Conservation (phyloP, 2,329 filamentous ascomycete genomes). For the Fonsecaea monophora region DNA sequence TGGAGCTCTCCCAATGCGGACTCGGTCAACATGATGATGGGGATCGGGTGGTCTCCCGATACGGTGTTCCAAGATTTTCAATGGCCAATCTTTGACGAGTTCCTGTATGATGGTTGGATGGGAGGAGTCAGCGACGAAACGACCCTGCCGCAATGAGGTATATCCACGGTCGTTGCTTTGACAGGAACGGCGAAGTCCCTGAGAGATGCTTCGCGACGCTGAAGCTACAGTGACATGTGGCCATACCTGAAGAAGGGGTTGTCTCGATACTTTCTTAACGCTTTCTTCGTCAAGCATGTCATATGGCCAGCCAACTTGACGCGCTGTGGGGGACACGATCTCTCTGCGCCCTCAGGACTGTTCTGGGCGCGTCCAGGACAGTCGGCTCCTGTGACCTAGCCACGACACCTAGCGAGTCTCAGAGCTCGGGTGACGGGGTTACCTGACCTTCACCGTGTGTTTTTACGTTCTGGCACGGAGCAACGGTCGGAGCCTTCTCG, state of each 20-base stretch:
- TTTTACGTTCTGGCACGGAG: too few relatives aligned
- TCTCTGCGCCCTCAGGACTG: background rate
- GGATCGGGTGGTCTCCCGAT: constrained; percentile 29
- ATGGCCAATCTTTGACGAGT: constrained; percentile 27
- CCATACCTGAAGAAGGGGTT: background rate
- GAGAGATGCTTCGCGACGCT: background rate
- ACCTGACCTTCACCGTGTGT: too few relatives aligned
- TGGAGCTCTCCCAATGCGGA: constrained; percentile 11
- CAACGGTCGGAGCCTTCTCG: too few relatives aligned
- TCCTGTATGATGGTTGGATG: constrained; percentile 21
- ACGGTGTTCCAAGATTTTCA: constrained; percentile 30
- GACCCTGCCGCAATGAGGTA: background rate
- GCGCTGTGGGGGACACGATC: background rate
- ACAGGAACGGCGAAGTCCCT: background rate
- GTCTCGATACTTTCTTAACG: background rate
- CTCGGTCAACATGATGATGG: constrained; percentile 28
- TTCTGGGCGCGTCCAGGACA: background rate
- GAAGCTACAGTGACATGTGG: background rate
- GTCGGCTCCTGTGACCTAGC: background rate
- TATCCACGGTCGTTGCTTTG: background rate
- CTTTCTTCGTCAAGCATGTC: background rate
- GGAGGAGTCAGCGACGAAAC: constrained; percentile 3
- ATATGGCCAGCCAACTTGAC: background rate
- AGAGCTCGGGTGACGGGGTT: too few relatives aligned
- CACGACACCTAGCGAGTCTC: too few relatives aligned